These are phyloP conservation scores for Sisymbrium altissimum DNA, from an alignment of 345 rosid species.

Conservation along the genomic window DNA sequence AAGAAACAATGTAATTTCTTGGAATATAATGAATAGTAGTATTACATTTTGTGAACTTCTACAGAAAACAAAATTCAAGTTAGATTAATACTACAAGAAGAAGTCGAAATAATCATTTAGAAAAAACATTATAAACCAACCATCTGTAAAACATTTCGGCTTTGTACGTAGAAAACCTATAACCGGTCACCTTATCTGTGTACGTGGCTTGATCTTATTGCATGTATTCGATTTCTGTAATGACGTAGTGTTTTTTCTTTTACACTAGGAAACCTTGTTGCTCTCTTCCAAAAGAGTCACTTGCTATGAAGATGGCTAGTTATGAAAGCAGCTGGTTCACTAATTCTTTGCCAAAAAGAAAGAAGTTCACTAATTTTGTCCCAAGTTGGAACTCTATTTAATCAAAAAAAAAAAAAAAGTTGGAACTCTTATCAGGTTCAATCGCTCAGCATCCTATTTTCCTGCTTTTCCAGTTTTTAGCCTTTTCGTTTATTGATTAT, in stretches of 20 bases:
- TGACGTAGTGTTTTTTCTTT: slow-evolving; percentile 8
- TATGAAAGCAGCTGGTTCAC: too few species aligned
- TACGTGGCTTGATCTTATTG: slow-evolving; percentile 16
- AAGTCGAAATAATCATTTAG: background rate
- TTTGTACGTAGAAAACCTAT: background rate
- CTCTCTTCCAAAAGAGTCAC: too few species aligned
- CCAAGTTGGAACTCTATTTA: too few species aligned
- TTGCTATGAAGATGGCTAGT: too few species aligned
- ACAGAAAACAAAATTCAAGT: background rate
- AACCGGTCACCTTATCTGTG: slow-evolving; percentile 3
- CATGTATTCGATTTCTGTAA: slow-evolving; percentile 1
- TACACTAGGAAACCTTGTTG: background rate
- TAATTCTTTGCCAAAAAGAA: too few species aligned
- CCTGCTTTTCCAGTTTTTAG: background rate
- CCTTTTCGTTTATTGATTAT: too few species aligned
- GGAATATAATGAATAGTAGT: background rate
- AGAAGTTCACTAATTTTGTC: too few species aligned
- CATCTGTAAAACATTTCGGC: background rate
- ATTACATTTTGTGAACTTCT: background rate
- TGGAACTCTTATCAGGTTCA: background rate
- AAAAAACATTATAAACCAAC: background rate
- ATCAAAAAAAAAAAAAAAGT: too few species aligned
- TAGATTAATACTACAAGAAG: background rate
- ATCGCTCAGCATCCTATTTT: background rate
- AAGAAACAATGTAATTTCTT: background rate